Base-by-base conservation (phyloP, 306 rosid genomes). In the Rubus parviflorus region DNA sequence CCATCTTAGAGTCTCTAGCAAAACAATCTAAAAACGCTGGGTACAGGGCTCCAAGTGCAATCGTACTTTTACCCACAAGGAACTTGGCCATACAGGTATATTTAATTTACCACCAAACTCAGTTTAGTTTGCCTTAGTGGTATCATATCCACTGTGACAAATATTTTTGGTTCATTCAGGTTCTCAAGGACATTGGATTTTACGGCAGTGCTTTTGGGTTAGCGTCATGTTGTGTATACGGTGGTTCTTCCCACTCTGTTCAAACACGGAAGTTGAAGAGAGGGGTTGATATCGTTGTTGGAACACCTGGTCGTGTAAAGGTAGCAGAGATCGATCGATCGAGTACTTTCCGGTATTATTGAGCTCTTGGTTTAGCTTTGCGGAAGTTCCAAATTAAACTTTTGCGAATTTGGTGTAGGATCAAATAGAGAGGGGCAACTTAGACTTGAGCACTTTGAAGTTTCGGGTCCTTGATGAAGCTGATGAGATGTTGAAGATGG, bases 401-500 rank as follows among this genome's bases (percentile, higher is more conserved):
- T 13, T 4, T 61, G 66, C n/a, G 12, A 45, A 75, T 56, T 25
- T 77, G 72, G 35, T 83, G 81, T 76, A 94, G 98, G 98, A 94
- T 87, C 97, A 89, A 68, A 80, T 94, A 0, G 92, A 92, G 89
- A 86, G 85, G 82, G 78, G 52, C 2, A 89, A 87, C 70, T 73
- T 94, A 73, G 92, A 94, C 82, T 72, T 94, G 64, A 82, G 90
- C 86, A 82, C 83, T 19, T 83, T 94, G 22, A 89, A 73, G 90
- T 92, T 94, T 77, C 89, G 98, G 54, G 96, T 94, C 70, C 97
- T 94, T 37, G 98, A 92, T 58, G 98, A 92, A 75, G 97, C 98
- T 17, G 98, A 94, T 88, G 98, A 94, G 82, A 89, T 94, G 98
- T 80, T 90, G 83, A 87, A 86, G 82, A 92, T 89, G 94, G 97